Conservation (phyloP, 2,329 filamentous ascomycete genomes). For the Lachnum nothofagi region DNA sequence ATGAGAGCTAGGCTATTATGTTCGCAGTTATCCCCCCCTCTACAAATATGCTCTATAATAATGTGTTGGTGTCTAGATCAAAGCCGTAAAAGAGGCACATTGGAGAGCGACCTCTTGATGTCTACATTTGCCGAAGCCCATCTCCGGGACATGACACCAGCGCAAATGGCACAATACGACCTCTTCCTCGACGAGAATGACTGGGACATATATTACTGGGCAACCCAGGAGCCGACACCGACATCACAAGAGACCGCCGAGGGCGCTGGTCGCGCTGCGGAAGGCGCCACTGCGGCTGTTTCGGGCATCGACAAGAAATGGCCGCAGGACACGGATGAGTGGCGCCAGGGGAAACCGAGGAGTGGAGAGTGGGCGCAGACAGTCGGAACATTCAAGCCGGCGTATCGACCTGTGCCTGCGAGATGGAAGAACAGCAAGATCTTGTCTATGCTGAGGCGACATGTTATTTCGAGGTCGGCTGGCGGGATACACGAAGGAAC, state of each 20-base stretch:
- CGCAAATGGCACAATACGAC: constrained; percentile 80
- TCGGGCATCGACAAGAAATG: constrained; percentile 24
- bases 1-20: constrained; percentile 81
- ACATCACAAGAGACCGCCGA: constrained; percentile 54
- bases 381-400: constrained; percentile 86
- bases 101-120: constrained; percentile 92
- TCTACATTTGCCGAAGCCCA: constrained; percentile 87
- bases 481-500: constrained; percentile 40
- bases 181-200: constrained; percentile 96
- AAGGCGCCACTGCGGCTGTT: constrained; percentile 25
- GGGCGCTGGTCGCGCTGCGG: constrained; percentile 39
- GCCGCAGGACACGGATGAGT: constrained; percentile 25
- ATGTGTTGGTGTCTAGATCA: constrained; percentile 61
- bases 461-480: constrained; percentile 70
- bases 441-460: constrained; percentile 67
- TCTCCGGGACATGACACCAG: constrained; percentile 65
- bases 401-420: constrained; percentile 81
- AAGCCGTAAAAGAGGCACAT: constrained; percentile 89
- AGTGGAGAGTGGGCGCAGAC: constrained; percentile 95
- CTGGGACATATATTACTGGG: constrained; percentile 99
- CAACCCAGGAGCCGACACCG: constrained; percentile 71
- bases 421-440: constrained; percentile 84
- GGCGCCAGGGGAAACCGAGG: constrained; percentile 34
- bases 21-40: constrained; percentile 28
- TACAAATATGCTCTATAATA: constrained; percentile 2